phyloP scores from a whole-genome alignment of 2,329 filamentous ascomycete genomes.

The Malbranchea cinnamomea region DNA sequence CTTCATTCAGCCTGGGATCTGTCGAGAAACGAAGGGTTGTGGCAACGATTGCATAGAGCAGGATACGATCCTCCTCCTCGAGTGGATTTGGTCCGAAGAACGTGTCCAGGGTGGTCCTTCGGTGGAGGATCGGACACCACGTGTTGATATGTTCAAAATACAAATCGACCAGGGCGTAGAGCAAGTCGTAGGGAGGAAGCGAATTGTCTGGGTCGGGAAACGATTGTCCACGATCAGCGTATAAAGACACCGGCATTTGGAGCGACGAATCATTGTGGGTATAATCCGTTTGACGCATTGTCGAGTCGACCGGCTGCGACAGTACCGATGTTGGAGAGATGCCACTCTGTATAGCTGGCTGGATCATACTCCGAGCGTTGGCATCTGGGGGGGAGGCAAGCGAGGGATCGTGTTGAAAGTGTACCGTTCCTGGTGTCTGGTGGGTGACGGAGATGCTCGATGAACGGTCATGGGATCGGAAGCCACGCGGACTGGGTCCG shows the following conservation, averaged over 20 bases:
- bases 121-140: conserved; percentile 82
- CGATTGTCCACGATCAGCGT: conserved; percentile 33
- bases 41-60: conserved; percentile 78
- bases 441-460: conserved; percentile 30
- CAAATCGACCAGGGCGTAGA: conserved; percentile 58
- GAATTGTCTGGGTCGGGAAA: conserved; percentile 43
- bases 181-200: conserved; percentile 57
- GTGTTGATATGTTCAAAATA: conserved; percentile 71
- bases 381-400: conserved; percentile 22
- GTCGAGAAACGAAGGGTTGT: conserved; percentile 74
- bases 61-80: conserved; percentile 66
- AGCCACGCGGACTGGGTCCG: conserved; percentile 41
- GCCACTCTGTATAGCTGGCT: conserved; percentile 13
- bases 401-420: conserved; percentile 34
- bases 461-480: conserved; percentile 48
- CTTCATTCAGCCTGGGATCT: conserved; percentile 58
- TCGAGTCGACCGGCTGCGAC: conserved; percentile 13
- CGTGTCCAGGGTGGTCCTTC: conserved; percentile 63
- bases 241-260: conserved; percentile 44
- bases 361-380: conserved; percentile 16
- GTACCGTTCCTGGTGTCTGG: conserved; percentile 29
- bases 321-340: conserved; percentile 13
- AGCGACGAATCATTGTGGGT: conserved; percentile 36
- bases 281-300: conserved; percentile 21
- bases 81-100: conserved; percentile 64